Evolutionary conservation across 2,329 filamentous ascomycete species (phyloP).

Genomic region (Emmonsiellopsis sp.): DNA sequence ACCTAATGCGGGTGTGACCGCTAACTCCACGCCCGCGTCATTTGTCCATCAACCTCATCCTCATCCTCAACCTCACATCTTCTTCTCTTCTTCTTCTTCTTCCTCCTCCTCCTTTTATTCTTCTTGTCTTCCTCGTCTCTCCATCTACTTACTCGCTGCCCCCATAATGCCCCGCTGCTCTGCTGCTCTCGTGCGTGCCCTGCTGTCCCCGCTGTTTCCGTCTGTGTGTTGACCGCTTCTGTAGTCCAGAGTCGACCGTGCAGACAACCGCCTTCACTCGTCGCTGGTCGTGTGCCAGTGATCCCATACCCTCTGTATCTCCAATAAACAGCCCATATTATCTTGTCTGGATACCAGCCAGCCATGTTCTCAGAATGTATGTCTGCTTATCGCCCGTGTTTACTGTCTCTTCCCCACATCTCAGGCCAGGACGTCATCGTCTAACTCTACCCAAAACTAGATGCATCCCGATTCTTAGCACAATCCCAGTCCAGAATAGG

Average conservation of each 20-base stretch:
- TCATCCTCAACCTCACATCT: not conserved
- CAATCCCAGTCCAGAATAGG: conserved; percentile 91
- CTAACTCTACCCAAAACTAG: conserved; percentile 38
- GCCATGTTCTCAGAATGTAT: conserved; percentile 16
- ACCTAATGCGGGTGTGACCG: too few species aligned
- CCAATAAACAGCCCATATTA: not conserved
- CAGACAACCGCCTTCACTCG: not conserved
- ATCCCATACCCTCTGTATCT: not conserved
- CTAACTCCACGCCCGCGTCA: not conserved
- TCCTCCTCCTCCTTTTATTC: not conserved
- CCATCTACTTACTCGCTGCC: not conserved
- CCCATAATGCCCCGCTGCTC: too few species aligned
- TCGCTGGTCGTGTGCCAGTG: conserved; percentile 1
- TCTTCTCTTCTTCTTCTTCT: not conserved
- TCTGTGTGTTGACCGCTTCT: not conserved
- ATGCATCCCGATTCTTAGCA: conserved; percentile 91
- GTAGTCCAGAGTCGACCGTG: not conserved
- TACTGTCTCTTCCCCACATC: not conserved
- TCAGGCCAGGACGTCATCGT: not conserved
- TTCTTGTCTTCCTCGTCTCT: not conserved
- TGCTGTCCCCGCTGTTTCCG: not conserved
- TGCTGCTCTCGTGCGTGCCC: too few species aligned
- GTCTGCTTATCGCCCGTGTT: not conserved
- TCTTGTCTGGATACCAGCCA: not conserved
- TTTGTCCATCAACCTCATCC: not conserved